phyloP scores from a whole-genome alignment of 257 asterid species.

The Anisodus acutangulus region DNA sequence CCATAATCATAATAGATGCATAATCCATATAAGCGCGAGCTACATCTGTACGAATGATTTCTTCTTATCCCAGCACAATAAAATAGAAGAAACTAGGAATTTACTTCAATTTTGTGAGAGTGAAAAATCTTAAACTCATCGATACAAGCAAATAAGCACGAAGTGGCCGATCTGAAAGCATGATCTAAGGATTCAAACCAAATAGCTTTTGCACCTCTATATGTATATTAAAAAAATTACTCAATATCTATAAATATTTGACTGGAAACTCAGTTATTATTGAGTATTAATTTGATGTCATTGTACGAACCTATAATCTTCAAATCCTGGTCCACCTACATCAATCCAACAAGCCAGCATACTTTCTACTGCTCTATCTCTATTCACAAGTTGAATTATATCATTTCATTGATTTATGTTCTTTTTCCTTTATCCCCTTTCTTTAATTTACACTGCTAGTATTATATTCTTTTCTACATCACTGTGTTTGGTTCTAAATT shows the following conservation, averaged over 20 bases:
- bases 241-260: background rate
- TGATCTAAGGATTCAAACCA: background rate
- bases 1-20: constrained; percentile 3
- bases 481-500: background rate
- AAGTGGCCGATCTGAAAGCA: background rate
- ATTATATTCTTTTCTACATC: background rate
- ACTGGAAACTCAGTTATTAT: background rate
- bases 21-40: background rate
- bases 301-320: background rate
- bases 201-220: too few relatives aligned
- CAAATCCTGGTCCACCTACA: background rate
- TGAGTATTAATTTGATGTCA: background rate
- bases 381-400: background rate
- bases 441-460: background rate
- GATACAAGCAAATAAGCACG: background rate
- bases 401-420: background rate
- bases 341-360: background rate
- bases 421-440: background rate
- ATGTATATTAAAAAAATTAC: background rate
- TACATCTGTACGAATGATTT: background rate
- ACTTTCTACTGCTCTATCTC: background rate
- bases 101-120: background rate
- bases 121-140: background rate
- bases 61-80: background rate
- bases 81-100: background rate